Base-by-base conservation (phyloP, 192 early-diverging fungal species). In the Entomortierella parvispora region DNA sequence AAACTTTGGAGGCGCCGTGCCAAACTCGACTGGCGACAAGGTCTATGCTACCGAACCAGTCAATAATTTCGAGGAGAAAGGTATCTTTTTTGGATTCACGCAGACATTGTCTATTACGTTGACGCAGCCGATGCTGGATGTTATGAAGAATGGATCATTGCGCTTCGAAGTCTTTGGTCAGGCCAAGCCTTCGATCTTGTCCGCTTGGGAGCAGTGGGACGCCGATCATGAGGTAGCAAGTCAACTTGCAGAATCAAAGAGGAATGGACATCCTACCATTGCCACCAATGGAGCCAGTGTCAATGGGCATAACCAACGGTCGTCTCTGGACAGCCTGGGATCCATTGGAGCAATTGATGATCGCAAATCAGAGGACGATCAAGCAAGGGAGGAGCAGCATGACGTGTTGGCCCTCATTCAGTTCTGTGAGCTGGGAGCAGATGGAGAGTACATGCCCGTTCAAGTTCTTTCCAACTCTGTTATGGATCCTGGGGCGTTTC, bases 331-430 rank as follows among this genome's bases (percentile, higher is more conserved):
- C 14, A 67, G 76, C 63, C 18, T 85, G 61, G 59, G 74, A 76
- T 63, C 80, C 65, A 26, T 66, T 62, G 18, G 61, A 65, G 26
- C 70, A 57, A 2, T 72, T 63, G 59, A 76, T 65, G 58, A 82
- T 62, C 62, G 83, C 69, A 54, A 83, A 81, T 82, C 82, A 0
- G 84, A 84, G 58, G 90, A 93, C 51, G 90, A 88, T 61, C 75
- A 89, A 45, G 78, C 88, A 34, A 80, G 84, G 2, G 84, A 88
- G 28, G 89, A 90, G 68, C 82, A 87, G 5, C 90, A 92, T 51
- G 91, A 94, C 72, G 51, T 94, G 0, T 47, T 87, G 8, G 72
- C 88, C 17, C 91, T 89, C 83, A 68, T 92, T 8, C 88, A 90
- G 25, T 62, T 92, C 18, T 82, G 85, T 29, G 93, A 94, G 46